Conservation (phyloP, 2,329 filamentous ascomycete genomes). For the Shiraia sp. region DNA sequence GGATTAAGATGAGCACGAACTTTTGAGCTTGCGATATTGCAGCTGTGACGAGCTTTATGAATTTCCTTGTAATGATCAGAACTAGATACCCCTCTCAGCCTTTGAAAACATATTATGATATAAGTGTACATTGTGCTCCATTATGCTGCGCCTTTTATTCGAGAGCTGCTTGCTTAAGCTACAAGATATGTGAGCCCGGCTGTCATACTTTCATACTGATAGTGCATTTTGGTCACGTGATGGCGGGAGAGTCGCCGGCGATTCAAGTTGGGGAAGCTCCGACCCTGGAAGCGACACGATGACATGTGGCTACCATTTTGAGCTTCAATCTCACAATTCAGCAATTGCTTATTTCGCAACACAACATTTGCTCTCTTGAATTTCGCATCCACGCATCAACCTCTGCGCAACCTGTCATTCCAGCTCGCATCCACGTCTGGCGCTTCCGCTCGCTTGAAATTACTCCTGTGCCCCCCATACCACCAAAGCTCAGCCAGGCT, state of each 20-base stretch:
- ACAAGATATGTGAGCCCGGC: too few relatives aligned
- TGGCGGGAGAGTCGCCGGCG: slow-evolving; percentile 17
- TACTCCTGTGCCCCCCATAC: slow-evolving; percentile 13
- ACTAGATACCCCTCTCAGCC: slow-evolving; percentile 24
- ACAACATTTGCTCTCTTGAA: background rate
- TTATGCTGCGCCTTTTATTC: too few relatives aligned
- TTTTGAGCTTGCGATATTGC: background rate
- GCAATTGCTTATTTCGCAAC: slow-evolving; percentile 11
- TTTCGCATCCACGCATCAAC: background rate
- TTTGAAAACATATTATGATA: background rate
- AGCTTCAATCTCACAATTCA: slow-evolving; percentile 18
- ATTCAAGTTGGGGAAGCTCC: slow-evolving; percentile 25
- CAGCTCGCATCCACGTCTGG: slow-evolving; percentile 10
- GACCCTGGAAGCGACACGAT: slow-evolving; percentile 29
- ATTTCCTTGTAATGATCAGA: slow-evolving; percentile 8
- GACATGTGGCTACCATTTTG: slow-evolving; percentile 34
- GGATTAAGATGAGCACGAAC: too few relatives aligned
- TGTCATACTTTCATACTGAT: too few relatives aligned
- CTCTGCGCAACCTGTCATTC: slow-evolving; percentile 16
- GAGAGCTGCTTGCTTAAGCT: too few relatives aligned
- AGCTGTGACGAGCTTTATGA: slow-evolving; percentile 9
- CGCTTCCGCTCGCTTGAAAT: slow-evolving; percentile 27
- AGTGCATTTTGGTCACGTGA: slow-evolving; percentile 1
- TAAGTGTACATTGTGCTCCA: background rate
- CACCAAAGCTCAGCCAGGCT: slow-evolving; percentile 28